Evolutionary conservation across 371 early-diverging fungal genomes (phyloP), one percentile per base, ranked within the genome.

Genomic region (Dichotomocladium elegans): DNA sequence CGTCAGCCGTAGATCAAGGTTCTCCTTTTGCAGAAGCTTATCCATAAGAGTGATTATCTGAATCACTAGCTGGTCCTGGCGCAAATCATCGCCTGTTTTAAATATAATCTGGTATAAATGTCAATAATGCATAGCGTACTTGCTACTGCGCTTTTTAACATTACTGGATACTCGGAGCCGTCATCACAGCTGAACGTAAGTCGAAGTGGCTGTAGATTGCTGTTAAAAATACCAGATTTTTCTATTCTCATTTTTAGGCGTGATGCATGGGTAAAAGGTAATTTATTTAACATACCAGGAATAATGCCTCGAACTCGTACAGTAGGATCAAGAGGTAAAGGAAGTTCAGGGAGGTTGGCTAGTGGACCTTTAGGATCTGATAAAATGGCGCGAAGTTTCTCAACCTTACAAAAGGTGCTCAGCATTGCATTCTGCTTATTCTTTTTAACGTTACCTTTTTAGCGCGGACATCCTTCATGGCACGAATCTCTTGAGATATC

Each of bases 11-110:
- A 98, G 68, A 62, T 98, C 97, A 47, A 98, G 74, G 60, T 94
- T 97, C 61, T 97, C 96, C 59, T 94, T 93, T 29, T 88, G 82
- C 41, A 97, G 67, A 21, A 98, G 74, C 51, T 85, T 82, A 66
- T 98, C 96, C 96, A 98, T 97, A 24, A 99, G 75, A 1, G 89
- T 90, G 50, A 98, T 93, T 46, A 97, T 87, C 65, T 98, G 97
- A 34, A 99, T 90, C 4, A 95, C 94, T 22, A 99, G 77, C 66
- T 97, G 97, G 76, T 99, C 99, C 74, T 99, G 99, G 25, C 98
- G 73, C 68, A 99, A 69, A 60, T 99, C 99, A 66, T 99, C 99
- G 4, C 99, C 99, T 0, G 84, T 77, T 66, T 99, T 99, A 80
- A 95, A 96, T 3, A 99, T 96, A 8, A 93, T 65, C 73, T 77